These are phyloP conservation scores for Leavenworthia alabamica DNA, from an alignment of 345 rosid genomes.

Conservation along the genomic window DNA sequence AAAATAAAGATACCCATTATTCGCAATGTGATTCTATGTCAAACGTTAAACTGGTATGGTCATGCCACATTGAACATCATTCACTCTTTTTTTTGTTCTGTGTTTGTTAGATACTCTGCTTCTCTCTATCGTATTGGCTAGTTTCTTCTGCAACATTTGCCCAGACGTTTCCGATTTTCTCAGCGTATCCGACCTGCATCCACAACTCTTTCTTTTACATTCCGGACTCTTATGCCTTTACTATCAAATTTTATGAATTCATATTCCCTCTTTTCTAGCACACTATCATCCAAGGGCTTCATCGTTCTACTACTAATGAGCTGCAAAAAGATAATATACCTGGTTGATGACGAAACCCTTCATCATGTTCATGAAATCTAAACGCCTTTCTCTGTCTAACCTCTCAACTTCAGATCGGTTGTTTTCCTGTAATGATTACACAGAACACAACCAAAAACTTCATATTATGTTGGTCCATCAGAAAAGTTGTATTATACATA, in stretches of 20 bases:
- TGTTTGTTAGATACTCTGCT: conserved; percentile 28
- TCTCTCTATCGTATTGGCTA: conserved; percentile 55
- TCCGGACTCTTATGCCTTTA: neutral
- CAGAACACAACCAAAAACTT: neutral
- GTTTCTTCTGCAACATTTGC: conserved; percentile 84
- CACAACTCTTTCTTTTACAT: neutral
- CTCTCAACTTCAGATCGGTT: conserved; percentile 76
- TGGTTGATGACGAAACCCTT: conserved; percentile 89
- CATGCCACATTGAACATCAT: conserved; percentile 11
- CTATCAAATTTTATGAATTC: neutral
- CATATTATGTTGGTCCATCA: neutral
- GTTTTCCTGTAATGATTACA: conserved; percentile 54
- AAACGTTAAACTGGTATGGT: conserved; percentile 16
- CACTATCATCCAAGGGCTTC: too few species aligned
- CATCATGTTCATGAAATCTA: conserved; percentile 80
- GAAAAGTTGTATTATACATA: neutral
- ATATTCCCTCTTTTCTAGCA: neutral
- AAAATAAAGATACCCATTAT: neutral
- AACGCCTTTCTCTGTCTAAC: conserved; percentile 69
- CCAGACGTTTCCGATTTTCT: conserved; percentile 90
- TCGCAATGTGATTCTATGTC: conserved; percentile 5
- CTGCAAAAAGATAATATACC: conserved; percentile 35
- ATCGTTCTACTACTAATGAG: neutral
- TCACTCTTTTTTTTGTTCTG: neutral
- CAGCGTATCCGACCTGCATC: conserved; percentile 86